Conservation (phyloP, 2,329 filamentous ascomycete species). For the Fonsecaea erecta region DNA sequence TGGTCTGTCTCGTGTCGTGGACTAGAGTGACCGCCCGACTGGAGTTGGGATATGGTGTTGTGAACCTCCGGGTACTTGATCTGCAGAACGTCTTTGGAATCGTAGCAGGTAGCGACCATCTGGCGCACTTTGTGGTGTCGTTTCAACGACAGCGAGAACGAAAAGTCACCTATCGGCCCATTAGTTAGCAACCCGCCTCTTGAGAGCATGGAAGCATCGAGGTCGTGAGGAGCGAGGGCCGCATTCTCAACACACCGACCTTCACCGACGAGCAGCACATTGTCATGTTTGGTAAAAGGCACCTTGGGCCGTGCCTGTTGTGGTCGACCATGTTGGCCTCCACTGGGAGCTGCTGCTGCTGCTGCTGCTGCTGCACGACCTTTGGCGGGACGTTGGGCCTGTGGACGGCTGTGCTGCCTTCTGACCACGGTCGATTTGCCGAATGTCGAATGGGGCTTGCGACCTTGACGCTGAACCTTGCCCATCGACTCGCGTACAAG, state of each 20-base stretch:
- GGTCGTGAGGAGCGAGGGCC: too few relatives aligned
- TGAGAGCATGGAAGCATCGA: too few relatives aligned
- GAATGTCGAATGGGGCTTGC: constrained; percentile 25
- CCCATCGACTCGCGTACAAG: constrained; percentile 21
- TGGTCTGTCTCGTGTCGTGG: background rate
- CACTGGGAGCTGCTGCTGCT: background rate
- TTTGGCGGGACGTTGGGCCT: constrained; percentile 5
- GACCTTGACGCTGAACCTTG: constrained; percentile 27
- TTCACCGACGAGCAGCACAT: constrained; percentile 52
- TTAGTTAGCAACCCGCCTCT: too few relatives aligned
- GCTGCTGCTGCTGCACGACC: too few relatives aligned
- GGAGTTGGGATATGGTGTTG: constrained; percentile 21
- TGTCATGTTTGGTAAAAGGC: constrained; percentile 49
- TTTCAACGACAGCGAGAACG: constrained; percentile 52
- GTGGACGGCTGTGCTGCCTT: constrained; percentile 35
- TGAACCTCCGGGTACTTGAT: constrained; percentile 74
- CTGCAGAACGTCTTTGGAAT: constrained; percentile 55
- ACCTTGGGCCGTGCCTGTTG: constrained; percentile 27
- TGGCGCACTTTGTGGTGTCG: constrained; percentile 47
- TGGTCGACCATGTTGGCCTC: constrained; percentile 6
- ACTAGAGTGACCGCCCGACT: background rate
- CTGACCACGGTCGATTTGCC: constrained; percentile 19
- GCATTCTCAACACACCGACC: constrained; percentile 42
- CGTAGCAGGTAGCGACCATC: constrained; percentile 52
- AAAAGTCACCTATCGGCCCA: constrained; percentile 50